These are phyloP conservation scores for Tetrahymena borealis DNA, from an alignment of 73 alveolate genomes.

Conservation along the genomic window DNA sequence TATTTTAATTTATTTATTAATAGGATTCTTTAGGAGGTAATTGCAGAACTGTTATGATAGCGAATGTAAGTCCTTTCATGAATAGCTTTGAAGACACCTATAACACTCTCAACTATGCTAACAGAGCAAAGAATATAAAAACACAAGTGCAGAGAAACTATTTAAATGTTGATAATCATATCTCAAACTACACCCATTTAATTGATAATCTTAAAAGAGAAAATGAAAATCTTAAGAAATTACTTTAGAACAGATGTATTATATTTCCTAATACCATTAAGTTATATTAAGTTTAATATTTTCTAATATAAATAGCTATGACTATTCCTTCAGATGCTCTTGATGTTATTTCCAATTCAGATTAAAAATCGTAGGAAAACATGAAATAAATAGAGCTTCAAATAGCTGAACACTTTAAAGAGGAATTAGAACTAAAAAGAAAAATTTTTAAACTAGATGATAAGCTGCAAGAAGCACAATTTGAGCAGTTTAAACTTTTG, in stretches of 20 bases:
- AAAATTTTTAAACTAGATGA: background rate
- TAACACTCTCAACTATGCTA: conserved; percentile 98
- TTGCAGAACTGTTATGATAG: conserved; percentile 99
- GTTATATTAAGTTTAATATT: background rate
- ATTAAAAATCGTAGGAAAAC: background rate
- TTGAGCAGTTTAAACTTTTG: background rate
- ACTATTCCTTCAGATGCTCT: background rate
- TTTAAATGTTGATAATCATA: conserved; percentile 90
- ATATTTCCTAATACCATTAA: background rate
- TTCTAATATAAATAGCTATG: background rate
- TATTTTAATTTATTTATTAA: background rate
- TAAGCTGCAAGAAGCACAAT: background rate
- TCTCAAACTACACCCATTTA: conserved; percentile 90
- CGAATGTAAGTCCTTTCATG: conserved; percentile 89
- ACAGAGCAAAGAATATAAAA: conserved; percentile 99
- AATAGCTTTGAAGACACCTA: conserved; percentile 94
- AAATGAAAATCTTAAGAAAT: conserved; percentile 32
- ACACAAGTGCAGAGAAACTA: conserved; percentile 88
- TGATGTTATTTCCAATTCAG: background rate
- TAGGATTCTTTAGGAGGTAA: conserved; percentile 99
- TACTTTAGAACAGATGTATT: background rate
- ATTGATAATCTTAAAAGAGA: conserved; percentile 82
- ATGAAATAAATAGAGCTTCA: background rate
- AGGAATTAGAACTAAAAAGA: background rate
- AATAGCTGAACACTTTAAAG: background rate